Base-by-base conservation (phyloP, 2,329 filamentous ascomycete species). In the Apiospora rasikravindrae region DNA sequence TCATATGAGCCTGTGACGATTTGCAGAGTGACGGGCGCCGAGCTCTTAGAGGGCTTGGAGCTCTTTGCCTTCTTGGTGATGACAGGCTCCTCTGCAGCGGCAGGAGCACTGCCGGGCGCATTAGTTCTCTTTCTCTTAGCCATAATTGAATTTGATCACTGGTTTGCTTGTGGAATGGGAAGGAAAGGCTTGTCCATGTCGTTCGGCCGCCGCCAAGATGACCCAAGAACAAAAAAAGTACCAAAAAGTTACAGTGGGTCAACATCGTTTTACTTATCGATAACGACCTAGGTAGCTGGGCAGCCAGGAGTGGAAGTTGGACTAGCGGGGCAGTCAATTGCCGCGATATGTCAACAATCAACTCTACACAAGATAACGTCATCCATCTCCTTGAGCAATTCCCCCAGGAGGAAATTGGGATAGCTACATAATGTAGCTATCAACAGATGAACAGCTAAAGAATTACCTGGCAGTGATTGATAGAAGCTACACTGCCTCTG, bases 1-100 rank as follows among this genome's bases (percentile, higher is more conserved):
- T 99, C 96, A 84, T 99, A 99, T 70, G 95, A 98, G 67, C 96
- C 96, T 8, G 94, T 92, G 73, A 98, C 88, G 76, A 99, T 92
- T 82, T 98, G 96, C 73, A 98, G 87, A n/a, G 92, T 91, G 76
- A 90, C 83, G 61, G 81, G 73, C 33, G 73, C 73, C n/a, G 78
- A 72, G 69, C 76, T 72, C 70, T 78, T 79, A 37, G 64, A 24
- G n/a, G 22, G 22, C 37, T 67, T 45, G 37, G 44, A 47, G 66
- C 44, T 68, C 66, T 68, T 68, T 24, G 78, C 70, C 72, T 82
- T 83, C 70, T 85, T 85, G 19, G 74, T 76, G 1, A 77, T 57
- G 22, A 47, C 29, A 14, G 44, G 24, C 29, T 0, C 71, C 71
- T 42, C 77, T 33, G 40, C 66, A 40, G 33, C 57, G 40, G 57